Percentiles rank a stretch among this genome's conserved stretches.
These are phyloP conservation scores for Colletotrichum zoysiae DNA, from an alignment of 2,329 filamentous ascomycete genomes.

Conservation along the genomic window DNA sequence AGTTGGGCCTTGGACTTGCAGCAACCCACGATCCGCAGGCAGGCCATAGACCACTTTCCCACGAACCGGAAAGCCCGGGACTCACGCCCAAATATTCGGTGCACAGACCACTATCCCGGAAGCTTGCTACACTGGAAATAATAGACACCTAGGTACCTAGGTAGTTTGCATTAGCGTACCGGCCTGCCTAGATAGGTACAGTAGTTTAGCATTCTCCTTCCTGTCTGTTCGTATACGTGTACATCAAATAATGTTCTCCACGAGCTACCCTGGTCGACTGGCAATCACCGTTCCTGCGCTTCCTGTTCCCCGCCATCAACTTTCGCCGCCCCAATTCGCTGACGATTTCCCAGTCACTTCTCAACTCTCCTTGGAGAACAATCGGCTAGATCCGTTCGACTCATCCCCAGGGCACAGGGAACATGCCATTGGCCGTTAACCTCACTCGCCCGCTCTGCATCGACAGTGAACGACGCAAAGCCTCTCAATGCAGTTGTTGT, in stretches of 20 bases:
- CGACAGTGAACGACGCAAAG: not conserved
- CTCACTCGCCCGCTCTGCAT: slow-evolving; percentile 1
- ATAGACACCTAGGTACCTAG: not conserved
- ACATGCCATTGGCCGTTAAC: not conserved
- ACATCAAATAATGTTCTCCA: not conserved
- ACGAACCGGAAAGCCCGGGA: slow-evolving; percentile 1
- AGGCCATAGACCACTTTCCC: not conserved
- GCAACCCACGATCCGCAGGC: slow-evolving; percentile 8
- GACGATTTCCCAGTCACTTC: not conserved
- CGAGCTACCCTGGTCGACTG: not conserved
- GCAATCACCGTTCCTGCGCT: not conserved
- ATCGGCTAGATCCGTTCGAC: not conserved
- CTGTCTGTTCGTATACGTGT: not conserved
- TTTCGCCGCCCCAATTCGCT: not conserved
- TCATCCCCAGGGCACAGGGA: not conserved
- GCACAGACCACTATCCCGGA: slow-evolving; percentile 14
- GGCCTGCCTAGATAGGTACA: too few relatives aligned
- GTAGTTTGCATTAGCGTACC: too few relatives aligned
- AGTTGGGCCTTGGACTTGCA: slow-evolving; percentile 5
- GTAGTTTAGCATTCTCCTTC: not conserved
- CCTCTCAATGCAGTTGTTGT: not conserved
- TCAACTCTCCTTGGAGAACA: not conserved
- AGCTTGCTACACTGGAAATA: not conserved
- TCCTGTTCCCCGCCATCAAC: not conserved
- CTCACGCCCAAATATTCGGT: slow-evolving; percentile 3